Conservation (phyloP, 2,329 filamentous ascomycete species). For the Penicillium thymicola region DNA sequence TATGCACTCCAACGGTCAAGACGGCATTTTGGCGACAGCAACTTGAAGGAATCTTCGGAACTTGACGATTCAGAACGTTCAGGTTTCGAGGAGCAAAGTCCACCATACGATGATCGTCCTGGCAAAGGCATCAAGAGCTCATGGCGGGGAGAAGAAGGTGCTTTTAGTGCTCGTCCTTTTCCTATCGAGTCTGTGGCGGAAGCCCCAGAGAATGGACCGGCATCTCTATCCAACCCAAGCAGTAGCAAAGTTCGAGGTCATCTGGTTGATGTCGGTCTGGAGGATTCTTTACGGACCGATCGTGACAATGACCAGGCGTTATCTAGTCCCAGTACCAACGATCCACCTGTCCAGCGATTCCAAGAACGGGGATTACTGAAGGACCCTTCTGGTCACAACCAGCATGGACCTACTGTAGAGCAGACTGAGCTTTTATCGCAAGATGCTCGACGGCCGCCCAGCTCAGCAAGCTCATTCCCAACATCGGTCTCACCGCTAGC, state of each 20-base stretch:
- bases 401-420: constrained; percentile 48
- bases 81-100: constrained; percentile 51
- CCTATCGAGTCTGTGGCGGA: constrained; percentile 35
- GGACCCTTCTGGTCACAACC: constrained; percentile 38
- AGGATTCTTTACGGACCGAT: constrained; percentile 56
- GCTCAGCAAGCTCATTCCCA: constrained; percentile 53
- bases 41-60: constrained; percentile 80
- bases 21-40: constrained; percentile 79
- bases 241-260: constrained; percentile 58
- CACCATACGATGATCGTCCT: constrained; percentile 37
- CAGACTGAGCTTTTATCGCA: constrained; percentile 51
- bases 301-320: constrained; percentile 42
- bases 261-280: constrained; percentile 84
- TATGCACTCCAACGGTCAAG: constrained; percentile 88
- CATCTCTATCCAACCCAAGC: constrained; percentile 28
- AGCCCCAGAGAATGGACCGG: constrained; percentile 36
- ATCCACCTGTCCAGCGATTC: constrained; percentile 56
- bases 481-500: constrained; percentile 57
- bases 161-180: constrained; percentile 38
- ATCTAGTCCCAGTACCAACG: constrained; percentile 42
- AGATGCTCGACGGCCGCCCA: constrained; percentile 46
- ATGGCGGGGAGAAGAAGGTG: constrained; percentile 51
- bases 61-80: constrained; percentile 67
- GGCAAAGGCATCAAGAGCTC: constrained; percentile 55
- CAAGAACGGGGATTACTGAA: constrained; percentile 44